Evolutionary conservation across 208 protist genomes (phyloP), one percentile per base, ranked within the genome.

Genomic region (Acanthamoeba lenticulata): DNA sequence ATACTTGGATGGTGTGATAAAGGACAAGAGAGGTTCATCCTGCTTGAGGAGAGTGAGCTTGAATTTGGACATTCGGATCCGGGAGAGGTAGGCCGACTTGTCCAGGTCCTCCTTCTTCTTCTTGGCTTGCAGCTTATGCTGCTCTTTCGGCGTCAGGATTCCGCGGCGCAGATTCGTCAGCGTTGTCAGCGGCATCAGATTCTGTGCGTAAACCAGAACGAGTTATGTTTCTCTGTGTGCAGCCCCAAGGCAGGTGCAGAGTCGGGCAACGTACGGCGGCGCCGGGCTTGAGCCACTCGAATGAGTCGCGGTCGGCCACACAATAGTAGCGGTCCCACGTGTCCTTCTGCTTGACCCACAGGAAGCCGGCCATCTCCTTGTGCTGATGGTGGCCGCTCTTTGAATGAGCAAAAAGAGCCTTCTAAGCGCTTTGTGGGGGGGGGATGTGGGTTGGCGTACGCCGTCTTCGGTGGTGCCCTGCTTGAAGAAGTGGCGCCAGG

Each of bases 91-190:
- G 44, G 38, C n/a, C 29, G 81, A 89, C 52, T 89, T 89, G 81
- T 89, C 81, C 81, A 36, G 60, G 6, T 89, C 81, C 44, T 89
- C 81, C 52, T 89, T 89, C 45, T 89, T 89, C 27, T 85, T 85
- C 81, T 89, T 89, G 29, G 38, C 27, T n/a, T 65, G 44, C 9
- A 89, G 81, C 52, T 89, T 89, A n/a, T 89, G 81, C 6, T 89
- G 81, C 52, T 89, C 81, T 44, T 89, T 89, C 29, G 6, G 42
- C 52, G 81, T 89, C 13, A 89, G 52, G 52, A 89, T 89, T 5
- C 81, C 81, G 13, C 81, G 81, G 27, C 81, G 27, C 34, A 89
- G 52, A 32, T 89, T 89, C n/a, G 81, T 89, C 13, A 89, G 52
- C 34, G 81, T 29, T 19, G 44, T 89, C 19, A 89, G 52, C 44